Conservation (phyloP, 345 rosid genomes). For the Pugionium dolabratum region DNA sequence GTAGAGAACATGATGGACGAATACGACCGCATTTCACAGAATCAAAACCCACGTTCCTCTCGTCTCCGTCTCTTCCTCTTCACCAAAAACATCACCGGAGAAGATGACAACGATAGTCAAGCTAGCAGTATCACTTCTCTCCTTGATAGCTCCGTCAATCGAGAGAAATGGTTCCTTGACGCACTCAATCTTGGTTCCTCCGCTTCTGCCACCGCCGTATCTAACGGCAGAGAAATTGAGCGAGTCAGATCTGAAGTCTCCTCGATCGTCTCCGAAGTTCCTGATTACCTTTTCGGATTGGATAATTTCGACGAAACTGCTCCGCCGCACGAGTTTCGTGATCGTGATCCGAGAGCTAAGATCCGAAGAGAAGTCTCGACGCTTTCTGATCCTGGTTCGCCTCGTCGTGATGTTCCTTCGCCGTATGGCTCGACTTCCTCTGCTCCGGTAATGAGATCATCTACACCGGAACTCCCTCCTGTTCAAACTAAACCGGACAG, state of each 20-base stretch:
- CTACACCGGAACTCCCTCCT: conserved; percentile 74
- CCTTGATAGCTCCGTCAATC: conserved; percentile 75
- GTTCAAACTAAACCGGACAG: conserved; percentile 65
- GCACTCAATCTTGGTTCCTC: conserved; percentile 67
- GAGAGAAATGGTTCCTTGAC: conserved; percentile 91
- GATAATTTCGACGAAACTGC: conserved; percentile 68
- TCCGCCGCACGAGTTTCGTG: conserved; percentile 43
- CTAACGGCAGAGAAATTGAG: conserved; percentile 50
- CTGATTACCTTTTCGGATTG: conserved; percentile 87
- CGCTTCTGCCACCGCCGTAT: conserved; percentile 23
- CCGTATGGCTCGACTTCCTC: conserved; percentile 74
- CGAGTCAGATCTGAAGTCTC: conserved; percentile 84
- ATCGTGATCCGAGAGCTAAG: conserved; percentile 55
- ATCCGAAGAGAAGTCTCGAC: conserved; percentile 58
- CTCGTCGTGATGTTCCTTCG: conserved; percentile 67
- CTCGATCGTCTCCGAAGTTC: conserved; percentile 81
- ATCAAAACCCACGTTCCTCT: conserved; percentile 69
- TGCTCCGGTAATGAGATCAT: conserved; percentile 45
- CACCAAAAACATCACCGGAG: conserved; percentile 45
- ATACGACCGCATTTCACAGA: conserved; percentile 73
- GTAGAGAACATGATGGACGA: conserved; percentile 98
- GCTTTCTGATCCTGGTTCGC: conserved; percentile 88
- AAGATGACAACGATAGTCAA: conserved; percentile 59
- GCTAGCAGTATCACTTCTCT: conserved; percentile 82
- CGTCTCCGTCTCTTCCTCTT: conserved; percentile 88